Evolutionary conservation across 805 yeast genomes (phyloP), one percentile per base, ranked within the genome.

Genomic region (Tetrapisispora pingtungensis): DNA sequence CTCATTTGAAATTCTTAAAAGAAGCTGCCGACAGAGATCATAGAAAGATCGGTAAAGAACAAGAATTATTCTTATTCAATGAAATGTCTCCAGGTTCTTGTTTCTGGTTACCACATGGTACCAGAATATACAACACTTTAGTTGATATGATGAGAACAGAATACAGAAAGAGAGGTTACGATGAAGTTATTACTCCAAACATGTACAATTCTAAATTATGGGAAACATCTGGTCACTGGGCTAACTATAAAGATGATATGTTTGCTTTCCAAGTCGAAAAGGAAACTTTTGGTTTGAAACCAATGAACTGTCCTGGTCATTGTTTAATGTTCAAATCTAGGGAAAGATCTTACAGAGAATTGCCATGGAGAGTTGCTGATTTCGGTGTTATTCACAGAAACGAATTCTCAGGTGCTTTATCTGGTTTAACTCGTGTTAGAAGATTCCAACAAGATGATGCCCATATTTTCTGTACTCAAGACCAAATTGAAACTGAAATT

Each of bases 151-250:
- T 93, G 69, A 79, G 90, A 70, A 62, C 67, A 44, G 95, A 93
- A 71, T 93, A 93, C 70, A 80, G 83, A 62, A 80, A 77, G 69
- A 83, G 98, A 68, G 97, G 97, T 33, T 93, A 84, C 67, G 96
- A 93, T 52, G 99, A 93, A 72, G 98, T 93, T 53, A 90, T 93
- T 64, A 89, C 98, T 49, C 99, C 99, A 60, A 93, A 93, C 73
- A 93, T 93, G 97, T 93, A 78, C 78, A 90, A 89, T 72, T 71
- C 97, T 49, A 90, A 90, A 69, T 75, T 93, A 59, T 93, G 99
- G 99, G 95, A 90, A 72, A 84, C 93, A 45, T 89, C 97, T 12
- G 98, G 98, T 54, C 98, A 93, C 69, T 93, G 97, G 98, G 94
- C 76, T 37, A 93, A 93, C 71, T 93, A 93, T 70, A 83, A 87